Evolutionary conservation across 345 rosid species (phyloP).

Genomic region (Nephelium lappaceum): DNA sequence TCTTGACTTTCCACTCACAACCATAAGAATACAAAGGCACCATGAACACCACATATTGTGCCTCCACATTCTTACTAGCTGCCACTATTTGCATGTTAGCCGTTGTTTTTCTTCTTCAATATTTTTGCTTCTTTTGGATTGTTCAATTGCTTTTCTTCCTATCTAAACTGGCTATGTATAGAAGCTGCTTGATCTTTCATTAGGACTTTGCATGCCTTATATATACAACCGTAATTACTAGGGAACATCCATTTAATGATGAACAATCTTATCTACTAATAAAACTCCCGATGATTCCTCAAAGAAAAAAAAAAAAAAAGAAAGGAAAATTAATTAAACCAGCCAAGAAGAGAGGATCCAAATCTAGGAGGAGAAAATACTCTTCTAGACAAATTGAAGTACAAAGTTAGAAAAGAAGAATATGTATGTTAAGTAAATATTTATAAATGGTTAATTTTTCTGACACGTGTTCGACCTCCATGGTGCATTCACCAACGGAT

Average conservation of each 20-base stretch:
- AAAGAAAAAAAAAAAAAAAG: neutral
- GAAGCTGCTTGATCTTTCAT: neutral
- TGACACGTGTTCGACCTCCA: no score
- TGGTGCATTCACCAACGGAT: no score
- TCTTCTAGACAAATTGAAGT: no score
- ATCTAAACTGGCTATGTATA: neutral
- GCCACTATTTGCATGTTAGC: slow-evolving; percentile 68
- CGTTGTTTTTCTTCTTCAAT: slow-evolving; percentile 34
- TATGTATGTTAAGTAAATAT: no score
- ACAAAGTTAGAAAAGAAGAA: no score
- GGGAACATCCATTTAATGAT: neutral
- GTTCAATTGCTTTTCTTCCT: no score
- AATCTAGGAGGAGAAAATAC: no score
- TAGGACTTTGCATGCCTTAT: neutral
- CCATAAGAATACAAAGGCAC: slow-evolving; percentile 91
- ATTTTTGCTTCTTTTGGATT: neutral
- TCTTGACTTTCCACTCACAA: slow-evolving; percentile 77
- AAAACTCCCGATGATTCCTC: slow-evolving; percentile 1
- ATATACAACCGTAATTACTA: no score
- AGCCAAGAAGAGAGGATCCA: no score
- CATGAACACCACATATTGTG: slow-evolving; percentile 91
- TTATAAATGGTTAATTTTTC: no score
- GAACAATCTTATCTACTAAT: neutral
- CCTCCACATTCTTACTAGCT: slow-evolving; percentile 70
- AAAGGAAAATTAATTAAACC: no score